Conservation (phyloP, 1,284 basidiomycete species). For the Trametes pubescens region DNA sequence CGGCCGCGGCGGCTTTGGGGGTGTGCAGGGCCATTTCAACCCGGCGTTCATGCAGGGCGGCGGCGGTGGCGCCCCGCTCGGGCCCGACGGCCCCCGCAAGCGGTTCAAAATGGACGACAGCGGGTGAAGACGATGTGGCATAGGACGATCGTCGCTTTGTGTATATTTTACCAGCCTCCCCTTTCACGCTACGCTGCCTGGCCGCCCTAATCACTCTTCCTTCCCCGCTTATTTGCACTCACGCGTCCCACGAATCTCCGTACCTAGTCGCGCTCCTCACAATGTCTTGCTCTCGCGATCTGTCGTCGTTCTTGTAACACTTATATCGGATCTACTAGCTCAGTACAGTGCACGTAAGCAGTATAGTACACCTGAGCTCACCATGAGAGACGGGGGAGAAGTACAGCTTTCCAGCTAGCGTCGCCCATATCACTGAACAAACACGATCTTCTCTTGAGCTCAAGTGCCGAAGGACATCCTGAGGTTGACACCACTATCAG, state of each 20-base stretch:
- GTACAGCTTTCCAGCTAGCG: background rate
- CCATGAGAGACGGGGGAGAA: too few species aligned
- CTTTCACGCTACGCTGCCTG: slow-evolving; percentile 11
- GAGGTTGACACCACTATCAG: too few species aligned
- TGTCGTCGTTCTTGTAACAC: slow-evolving; percentile 32
- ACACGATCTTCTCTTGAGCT: too few species aligned
- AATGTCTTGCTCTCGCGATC: slow-evolving; percentile 37
- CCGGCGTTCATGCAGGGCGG: slow-evolving; percentile 69
- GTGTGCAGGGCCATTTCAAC: slow-evolving; percentile 70
- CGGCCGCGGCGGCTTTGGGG: slow-evolving; percentile 57
- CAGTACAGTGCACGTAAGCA: too few species aligned
- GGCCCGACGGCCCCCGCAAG: slow-evolving; percentile 62
- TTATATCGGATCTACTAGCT: slow-evolving; percentile 18
- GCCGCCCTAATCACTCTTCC: slow-evolving; percentile 14
- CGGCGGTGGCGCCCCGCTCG: slow-evolving; percentile 50
- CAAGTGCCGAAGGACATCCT: too few species aligned
- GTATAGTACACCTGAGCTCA: too few species aligned
- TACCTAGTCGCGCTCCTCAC: slow-evolving; percentile 27
- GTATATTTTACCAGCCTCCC: slow-evolving; percentile 17
- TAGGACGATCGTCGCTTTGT: slow-evolving; percentile 11
- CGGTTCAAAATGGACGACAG: slow-evolving; percentile 58
- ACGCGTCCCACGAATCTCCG: slow-evolving; percentile 10
- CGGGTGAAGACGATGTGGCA: slow-evolving; percentile 36
- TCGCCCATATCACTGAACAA: background rate
- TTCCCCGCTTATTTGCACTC: slow-evolving; percentile 11